Conservation (phyloP, 768 basidiomycete genomes). For the Coprinellus aureogranulatus region DNA sequence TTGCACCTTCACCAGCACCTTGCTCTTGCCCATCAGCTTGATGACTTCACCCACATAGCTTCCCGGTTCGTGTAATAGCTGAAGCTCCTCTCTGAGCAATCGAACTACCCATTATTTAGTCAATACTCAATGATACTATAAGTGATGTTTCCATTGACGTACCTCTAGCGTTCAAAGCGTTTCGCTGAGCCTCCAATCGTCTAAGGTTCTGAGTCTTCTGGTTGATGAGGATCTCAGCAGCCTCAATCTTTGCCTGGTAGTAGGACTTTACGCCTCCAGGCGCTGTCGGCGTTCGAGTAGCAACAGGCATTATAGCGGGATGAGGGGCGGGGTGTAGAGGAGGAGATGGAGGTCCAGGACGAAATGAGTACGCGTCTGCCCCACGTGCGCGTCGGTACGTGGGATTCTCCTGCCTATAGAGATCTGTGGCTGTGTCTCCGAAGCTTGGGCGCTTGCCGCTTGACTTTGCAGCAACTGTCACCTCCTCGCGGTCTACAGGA, state of each 20-base stretch:
- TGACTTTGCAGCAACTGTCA: too few relatives aligned
- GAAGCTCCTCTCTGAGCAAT: slow-evolving; percentile 86
- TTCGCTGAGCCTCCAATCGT: slow-evolving; percentile 93
- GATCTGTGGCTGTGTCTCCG: too few relatives aligned
- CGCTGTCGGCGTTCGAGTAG: slow-evolving; percentile 37
- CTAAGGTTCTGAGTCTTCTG: slow-evolving; percentile 95
- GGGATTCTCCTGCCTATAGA: not conserved
- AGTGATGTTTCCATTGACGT: slow-evolving; percentile 2
- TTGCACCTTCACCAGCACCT: slow-evolving; percentile 96
- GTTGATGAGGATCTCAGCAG: slow-evolving; percentile 89
- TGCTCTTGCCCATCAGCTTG: slow-evolving; percentile 99
- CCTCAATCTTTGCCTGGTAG: slow-evolving; percentile 94
- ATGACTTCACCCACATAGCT: slow-evolving; percentile 98
- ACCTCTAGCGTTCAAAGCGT: slow-evolving; percentile 96
- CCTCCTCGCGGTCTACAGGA: too few relatives aligned
- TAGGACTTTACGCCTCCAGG: slow-evolving; percentile 81
- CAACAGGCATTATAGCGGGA: slow-evolving; percentile 18
- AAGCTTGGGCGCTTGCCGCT: too few relatives aligned
- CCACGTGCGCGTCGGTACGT: not conserved
- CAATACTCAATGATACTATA: not conserved
- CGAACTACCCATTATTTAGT: slow-evolving; percentile 54
- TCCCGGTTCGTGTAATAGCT: slow-evolving; percentile 90
- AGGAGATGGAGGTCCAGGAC: not conserved
- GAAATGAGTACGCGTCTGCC: slow-evolving; percentile 8
- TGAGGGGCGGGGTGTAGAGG: not conserved